These are phyloP conservation scores for Globisporangium echinulatum DNA, from an alignment of 352 stramenopile genomes.

Conservation along the genomic window DNA sequence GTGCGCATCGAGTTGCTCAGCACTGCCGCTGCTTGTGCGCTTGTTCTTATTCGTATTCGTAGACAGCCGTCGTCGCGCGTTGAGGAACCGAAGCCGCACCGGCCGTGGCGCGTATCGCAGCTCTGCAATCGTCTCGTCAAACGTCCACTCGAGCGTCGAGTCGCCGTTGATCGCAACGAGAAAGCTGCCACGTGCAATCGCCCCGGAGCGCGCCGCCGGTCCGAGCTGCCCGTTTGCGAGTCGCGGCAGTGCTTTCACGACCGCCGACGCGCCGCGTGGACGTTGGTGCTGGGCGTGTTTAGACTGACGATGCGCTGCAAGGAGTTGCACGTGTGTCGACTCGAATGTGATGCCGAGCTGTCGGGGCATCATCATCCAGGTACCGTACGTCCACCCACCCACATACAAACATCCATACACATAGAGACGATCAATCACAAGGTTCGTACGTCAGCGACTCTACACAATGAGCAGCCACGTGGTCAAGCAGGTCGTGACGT, in stretches of 20 bases:
- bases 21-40: too few relatives aligned
- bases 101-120: slow-evolving; percentile 41
- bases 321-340: slow-evolving; percentile 57
- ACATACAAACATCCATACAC: too few relatives aligned
- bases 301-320: slow-evolving; percentile 43
- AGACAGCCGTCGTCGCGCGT: slow-evolving; percentile 29
- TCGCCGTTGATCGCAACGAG: slow-evolving; percentile 67
- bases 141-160: slow-evolving; percentile 53
- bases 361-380: background rate
- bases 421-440: too few relatives aligned
- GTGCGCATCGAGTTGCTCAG: slow-evolving; percentile 19
- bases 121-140: slow-evolving; percentile 56
- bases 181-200: slow-evolving; percentile 50
- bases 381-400: too few relatives aligned
- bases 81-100: slow-evolving; percentile 56
- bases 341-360: slow-evolving; percentile 79
- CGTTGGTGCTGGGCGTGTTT: slow-evolving; percentile 22
- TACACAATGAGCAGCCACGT: too few relatives aligned
- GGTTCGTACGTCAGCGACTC: too few relatives aligned
- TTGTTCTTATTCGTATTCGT: too few relatives aligned
- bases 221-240: slow-evolving; percentile 51
- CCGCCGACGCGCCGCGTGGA: slow-evolving; percentile 35
- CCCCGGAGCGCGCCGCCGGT: slow-evolving; percentile 47
- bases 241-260: slow-evolving; percentile 63
- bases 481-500: slow-evolving; percentile 7